These are phyloP conservation scores for Stipa capillata DNA, from an alignment of 176 grass and related monocot species.

Conservation along the genomic window DNA sequence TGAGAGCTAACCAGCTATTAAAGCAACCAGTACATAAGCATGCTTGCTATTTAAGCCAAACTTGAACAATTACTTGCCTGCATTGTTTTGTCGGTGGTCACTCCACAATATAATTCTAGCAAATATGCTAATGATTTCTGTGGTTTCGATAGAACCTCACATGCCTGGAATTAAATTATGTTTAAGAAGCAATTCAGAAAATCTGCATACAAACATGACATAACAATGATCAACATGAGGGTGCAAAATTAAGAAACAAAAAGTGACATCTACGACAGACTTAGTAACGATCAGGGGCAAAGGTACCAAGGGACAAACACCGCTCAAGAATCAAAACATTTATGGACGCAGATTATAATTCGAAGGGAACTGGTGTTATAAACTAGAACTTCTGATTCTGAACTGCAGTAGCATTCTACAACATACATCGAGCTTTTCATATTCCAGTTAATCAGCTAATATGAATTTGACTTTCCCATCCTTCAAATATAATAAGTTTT, in stretches of 20 bases:
- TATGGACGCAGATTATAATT: background rate
- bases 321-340: background rate
- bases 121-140: conserved; percentile 97
- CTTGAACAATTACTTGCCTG: conserved; percentile 41
- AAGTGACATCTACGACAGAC: background rate
- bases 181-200: background rate
- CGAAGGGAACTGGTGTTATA: background rate
- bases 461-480: background rate
- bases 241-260: background rate
- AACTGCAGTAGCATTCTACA: background rate
- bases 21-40: background rate
- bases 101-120: conserved; percentile 80
- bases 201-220: background rate
- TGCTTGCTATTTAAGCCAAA: background rate
- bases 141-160: conserved; percentile 78
- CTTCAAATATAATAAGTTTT: background rate
- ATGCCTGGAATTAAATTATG: conserved; percentile 55
- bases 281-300: background rate
- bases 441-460: background rate
- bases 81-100: conserved; percentile 80
- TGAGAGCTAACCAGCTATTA: background rate
- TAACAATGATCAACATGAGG: background rate
- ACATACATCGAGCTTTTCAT: background rate
- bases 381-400: background rate
- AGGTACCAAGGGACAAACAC: background rate